Evolutionary conservation across 768 basidiomycete genomes (phyloP).

Genomic region (Tubosaeta sp.): DNA sequence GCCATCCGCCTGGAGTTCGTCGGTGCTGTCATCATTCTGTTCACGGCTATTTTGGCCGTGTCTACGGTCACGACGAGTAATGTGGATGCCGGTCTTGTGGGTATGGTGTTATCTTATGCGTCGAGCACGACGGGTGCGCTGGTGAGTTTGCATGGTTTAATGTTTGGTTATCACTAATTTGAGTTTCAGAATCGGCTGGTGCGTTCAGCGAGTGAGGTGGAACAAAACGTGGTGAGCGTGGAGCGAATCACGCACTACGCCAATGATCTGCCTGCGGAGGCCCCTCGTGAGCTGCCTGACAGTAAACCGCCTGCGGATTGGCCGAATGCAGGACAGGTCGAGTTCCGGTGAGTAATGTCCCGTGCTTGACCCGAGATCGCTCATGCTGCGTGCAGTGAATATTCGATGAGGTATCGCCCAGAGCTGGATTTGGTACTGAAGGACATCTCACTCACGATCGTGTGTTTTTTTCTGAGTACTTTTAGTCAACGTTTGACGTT

Average conservation of each 20-base stretch:
- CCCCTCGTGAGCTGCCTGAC: conserved; percentile 63
- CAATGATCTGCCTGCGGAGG: conserved; percentile 62
- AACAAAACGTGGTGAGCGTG: conserved; percentile 86
- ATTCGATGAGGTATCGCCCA: conserved; percentile 75
- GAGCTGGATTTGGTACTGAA: conserved; percentile 80
- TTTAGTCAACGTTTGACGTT: conserved; percentile 1
- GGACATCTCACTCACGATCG: conserved; percentile 66
- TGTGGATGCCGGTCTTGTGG: conserved; percentile 86
- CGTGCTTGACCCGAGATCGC: neutral
- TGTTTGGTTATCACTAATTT: neutral
- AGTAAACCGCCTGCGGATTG: conserved; percentile 52
- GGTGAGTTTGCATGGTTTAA: conserved; percentile 38
- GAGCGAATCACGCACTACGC: conserved; percentile 86
- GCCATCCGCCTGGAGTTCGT: conserved; percentile 84
- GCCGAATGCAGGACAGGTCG: conserved; percentile 71
- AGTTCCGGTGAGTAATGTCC: conserved; percentile 55
- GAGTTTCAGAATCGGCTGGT: conserved; percentile 70
- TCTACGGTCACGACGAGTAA: conserved; percentile 64
- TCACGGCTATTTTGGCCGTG: conserved; percentile 64
- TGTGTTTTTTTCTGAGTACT: conserved; percentile 27
- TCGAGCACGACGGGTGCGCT: conserved; percentile 76
- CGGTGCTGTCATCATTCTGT: conserved; percentile 74
- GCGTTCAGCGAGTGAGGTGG: conserved; percentile 80
- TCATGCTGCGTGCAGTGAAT: conserved; percentile 40
- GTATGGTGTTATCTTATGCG: conserved; percentile 84